Evolutionary conservation across 2,329 filamentous ascomycete species (phyloP).

Genomic region (Pestalotiopsis sp.): DNA sequence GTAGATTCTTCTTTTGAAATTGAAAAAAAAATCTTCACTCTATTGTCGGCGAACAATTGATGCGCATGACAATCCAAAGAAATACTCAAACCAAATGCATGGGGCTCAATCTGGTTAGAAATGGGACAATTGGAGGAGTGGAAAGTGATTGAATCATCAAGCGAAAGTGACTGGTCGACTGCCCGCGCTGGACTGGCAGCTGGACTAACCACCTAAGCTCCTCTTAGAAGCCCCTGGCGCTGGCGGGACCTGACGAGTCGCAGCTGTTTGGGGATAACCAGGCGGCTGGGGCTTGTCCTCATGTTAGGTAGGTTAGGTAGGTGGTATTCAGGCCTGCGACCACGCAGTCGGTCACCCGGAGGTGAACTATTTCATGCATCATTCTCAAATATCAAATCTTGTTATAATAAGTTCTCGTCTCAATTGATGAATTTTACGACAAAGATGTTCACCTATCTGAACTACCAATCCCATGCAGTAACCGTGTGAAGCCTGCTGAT

Average conservation of each 20-base stretch:
- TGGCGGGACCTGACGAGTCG: background rate
- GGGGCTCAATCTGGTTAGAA: background rate
- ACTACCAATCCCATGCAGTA: background rate
- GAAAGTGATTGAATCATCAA: conserved; percentile 11
- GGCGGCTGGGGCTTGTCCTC: background rate
- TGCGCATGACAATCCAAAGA: background rate
- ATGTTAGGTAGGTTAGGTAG: background rate
- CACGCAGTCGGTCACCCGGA: background rate
- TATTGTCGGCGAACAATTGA: background rate
- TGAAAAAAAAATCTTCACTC: background rate
- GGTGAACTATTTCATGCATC: background rate
- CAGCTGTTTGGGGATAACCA: background rate
- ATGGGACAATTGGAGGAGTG: background rate
- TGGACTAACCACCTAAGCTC: background rate
- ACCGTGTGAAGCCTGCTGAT: background rate
- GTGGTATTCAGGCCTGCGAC: too few relatives aligned
- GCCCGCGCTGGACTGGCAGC: background rate
- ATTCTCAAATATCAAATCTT: background rate
- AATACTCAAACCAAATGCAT: background rate
- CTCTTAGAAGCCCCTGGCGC: background rate
- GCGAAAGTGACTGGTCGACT: background rate
- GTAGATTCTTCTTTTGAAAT: background rate
- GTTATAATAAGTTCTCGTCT: background rate
- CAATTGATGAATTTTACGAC: background rate
- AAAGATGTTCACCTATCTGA: background rate